phyloP scores from a whole-genome alignment of 1,139 yeast species.

The Taiozyma sp. region DNA sequence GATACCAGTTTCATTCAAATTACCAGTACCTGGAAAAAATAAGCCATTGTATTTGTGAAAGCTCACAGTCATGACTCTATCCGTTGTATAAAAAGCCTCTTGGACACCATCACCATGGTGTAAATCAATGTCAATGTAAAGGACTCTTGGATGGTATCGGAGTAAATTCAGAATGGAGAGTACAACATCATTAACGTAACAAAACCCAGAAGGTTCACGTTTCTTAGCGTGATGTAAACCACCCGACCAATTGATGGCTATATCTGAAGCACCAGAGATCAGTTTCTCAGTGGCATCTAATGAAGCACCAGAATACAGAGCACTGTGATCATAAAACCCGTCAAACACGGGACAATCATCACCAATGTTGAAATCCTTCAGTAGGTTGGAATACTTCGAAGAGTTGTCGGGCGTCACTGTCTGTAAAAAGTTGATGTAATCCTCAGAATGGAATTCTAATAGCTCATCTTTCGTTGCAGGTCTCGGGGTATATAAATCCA shows the following conservation, averaged over 20 bases:
- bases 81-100: slow-evolving; percentile 93
- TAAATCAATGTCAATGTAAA: slow-evolving; percentile 90
- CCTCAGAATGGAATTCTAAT: slow-evolving; percentile 77
- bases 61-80: slow-evolving; percentile 91
- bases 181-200: slow-evolving; percentile 93
- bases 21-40: slow-evolving; percentile 96
- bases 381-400: slow-evolving; percentile 48
- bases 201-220: slow-evolving; percentile 90
- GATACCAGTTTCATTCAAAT: slow-evolving; percentile 78
- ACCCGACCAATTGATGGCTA: slow-evolving; percentile 97
- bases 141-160: slow-evolving; percentile 83
- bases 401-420: slow-evolving; percentile 79
- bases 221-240: slow-evolving; percentile 97
- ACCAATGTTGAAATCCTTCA: slow-evolving; percentile 85
- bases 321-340: slow-evolving; percentile 84
- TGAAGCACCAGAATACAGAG: slow-evolving; percentile 88
- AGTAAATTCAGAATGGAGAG: slow-evolving; percentile 77
- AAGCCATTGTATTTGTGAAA: slow-evolving; percentile 95
- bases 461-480: slow-evolving; percentile 79
- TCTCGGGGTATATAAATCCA: slow-evolving; percentile 86
- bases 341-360: slow-evolving; percentile 98
- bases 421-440: slow-evolving; percentile 76
- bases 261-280: slow-evolving; percentile 80
- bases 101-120: slow-evolving; percentile 99
- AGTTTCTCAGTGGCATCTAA: slow-evolving; percentile 88